These are phyloP conservation scores for Zhuliangozyma parablackwelliae DNA, from an alignment of 1,139 yeast species.

Conservation along the genomic window DNA sequence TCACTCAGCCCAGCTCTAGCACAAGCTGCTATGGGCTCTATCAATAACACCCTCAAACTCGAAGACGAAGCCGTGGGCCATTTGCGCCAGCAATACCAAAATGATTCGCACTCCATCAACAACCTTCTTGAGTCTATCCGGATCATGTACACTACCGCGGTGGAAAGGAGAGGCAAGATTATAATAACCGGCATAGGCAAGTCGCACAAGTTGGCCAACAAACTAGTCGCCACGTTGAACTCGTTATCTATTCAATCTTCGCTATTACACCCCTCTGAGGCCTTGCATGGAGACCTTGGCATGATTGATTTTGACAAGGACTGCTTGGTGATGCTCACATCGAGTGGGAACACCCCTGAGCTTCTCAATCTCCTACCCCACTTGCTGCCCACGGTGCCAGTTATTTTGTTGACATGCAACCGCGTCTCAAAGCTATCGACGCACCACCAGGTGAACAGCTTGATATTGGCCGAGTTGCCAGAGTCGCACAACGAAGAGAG, in stretches of 20 bases:
- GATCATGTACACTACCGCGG: slow-evolving; percentile 46
- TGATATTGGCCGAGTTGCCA: slow-evolving; percentile 64
- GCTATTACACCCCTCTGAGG: slow-evolving; percentile 77
- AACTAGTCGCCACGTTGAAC: slow-evolving; percentile 76
- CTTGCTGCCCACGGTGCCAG: slow-evolving; percentile 48
- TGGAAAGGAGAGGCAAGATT: slow-evolving; percentile 55
- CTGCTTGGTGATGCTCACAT: slow-evolving; percentile 63
- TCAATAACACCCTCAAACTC: slow-evolving; percentile 24
- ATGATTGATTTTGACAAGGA: slow-evolving; percentile 55
- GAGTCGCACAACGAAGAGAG: slow-evolving; percentile 51
- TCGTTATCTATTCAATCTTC: slow-evolving; percentile 71
- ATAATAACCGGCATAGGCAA: slow-evolving; percentile 83
- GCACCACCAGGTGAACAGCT: slow-evolving; percentile 42
- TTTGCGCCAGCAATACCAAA: slow-evolving; percentile 26
- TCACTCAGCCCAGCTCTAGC: not conserved
- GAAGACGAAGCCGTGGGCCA: slow-evolving; percentile 34
- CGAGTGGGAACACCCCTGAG: slow-evolving; percentile 85
- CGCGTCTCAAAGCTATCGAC: slow-evolving; percentile 43
- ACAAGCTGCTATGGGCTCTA: slow-evolving; percentile 21
- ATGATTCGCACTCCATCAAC: slow-evolving; percentile 40
- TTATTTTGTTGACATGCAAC: slow-evolving; percentile 62
- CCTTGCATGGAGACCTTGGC: slow-evolving; percentile 89
- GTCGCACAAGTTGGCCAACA: slow-evolving; percentile 71
- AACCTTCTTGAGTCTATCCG: slow-evolving; percentile 49
- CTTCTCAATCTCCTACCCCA: slow-evolving; percentile 57